Evolutionary conservation across 306 rosid genomes (phyloP), one percentile per base, ranked within the genome.

Genomic region (Quercus dentata): DNA sequence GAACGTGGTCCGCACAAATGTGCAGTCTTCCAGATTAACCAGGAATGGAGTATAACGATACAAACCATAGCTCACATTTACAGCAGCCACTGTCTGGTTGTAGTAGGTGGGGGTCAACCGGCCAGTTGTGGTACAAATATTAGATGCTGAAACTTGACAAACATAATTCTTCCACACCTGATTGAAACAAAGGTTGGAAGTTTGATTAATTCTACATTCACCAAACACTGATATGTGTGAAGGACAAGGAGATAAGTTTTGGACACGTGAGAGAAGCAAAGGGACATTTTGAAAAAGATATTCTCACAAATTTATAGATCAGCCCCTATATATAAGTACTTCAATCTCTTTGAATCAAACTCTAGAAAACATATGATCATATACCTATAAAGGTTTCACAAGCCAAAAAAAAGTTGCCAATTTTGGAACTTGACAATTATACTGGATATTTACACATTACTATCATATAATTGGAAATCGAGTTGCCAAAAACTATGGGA

Each of bases 151-250:
- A 20, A 88, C 90, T 65, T 83, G 4, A 75, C 97, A 94, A 4
- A 31, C 79, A 73, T 85, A 87, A n/a, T 72, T 86, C 83, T 74
- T 78, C 92, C 97, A 95, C n/a, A 78, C 97, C 98, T 95, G 92
- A 64, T 78, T 35, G 56, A 72, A 75, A 87, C 65, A 68, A 31
- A 79, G 75, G 28, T 12, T 46, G 30, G 74, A 82, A 52, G 12
- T 25, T 56, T 72, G n/a, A 23, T 52, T 33, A 56, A 38, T 7
- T 13, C 54, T 25, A 62, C 73, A 59, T 21, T 44, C 5, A 41
- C 27, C 33, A 78, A 41, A 67, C 28, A 67, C 17, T 30, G 6
- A 28, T 30, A 18, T 35, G 17, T 18, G 19, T 65, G 46, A 65
- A 65, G 38, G 69, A 65, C 13, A 33, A 30, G 51, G 11, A 65